Evolutionary conservation across 768 basidiomycete species (phyloP).

Genomic region (Leccinum subgranulosum): DNA sequence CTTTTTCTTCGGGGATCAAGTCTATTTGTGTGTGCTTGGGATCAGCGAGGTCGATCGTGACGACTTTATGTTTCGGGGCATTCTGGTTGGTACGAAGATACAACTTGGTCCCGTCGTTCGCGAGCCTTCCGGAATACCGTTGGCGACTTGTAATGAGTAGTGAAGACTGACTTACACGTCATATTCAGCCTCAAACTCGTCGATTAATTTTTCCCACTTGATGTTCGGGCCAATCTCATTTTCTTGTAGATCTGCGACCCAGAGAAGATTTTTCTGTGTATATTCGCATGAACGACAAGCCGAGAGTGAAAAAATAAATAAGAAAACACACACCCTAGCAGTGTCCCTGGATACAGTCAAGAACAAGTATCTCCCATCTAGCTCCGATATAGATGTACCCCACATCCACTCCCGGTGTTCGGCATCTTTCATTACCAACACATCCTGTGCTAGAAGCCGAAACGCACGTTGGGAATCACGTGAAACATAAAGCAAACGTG

Average conservation of each 20-base stretch:
- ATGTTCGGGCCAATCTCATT: slow-evolving; percentile 61
- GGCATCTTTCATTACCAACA: slow-evolving; percentile 62
- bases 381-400: slow-evolving; percentile 49
- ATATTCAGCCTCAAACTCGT: slow-evolving; percentile 68
- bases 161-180: slow-evolving; percentile 44
- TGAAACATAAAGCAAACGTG: background rate
- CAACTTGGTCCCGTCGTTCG: slow-evolving; percentile 59
- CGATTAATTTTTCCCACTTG: slow-evolving; percentile 67
- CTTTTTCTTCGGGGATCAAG: slow-evolving; percentile 65
- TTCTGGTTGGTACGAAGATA: slow-evolving; percentile 64
- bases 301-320: background rate
- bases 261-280: slow-evolving; percentile 66
- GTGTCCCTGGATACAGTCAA: slow-evolving; percentile 58
- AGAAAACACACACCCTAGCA: slow-evolving; percentile 45
- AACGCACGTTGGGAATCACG: slow-evolving; percentile 2
- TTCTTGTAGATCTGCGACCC: slow-evolving; percentile 65
- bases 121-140: slow-evolving; percentile 42
- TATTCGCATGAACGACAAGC: background rate
- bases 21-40: slow-evolving; percentile 47
- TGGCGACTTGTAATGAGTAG: background rate
- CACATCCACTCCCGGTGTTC: slow-evolving; percentile 68
- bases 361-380: slow-evolving; percentile 62
- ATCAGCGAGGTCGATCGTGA: slow-evolving; percentile 60
- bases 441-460: slow-evolving; percentile 53
- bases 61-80: slow-evolving; percentile 64